Evolutionary conservation across 192 early-diverging fungal species (phyloP).

Genomic region (Ambispora gerdemannii): DNA sequence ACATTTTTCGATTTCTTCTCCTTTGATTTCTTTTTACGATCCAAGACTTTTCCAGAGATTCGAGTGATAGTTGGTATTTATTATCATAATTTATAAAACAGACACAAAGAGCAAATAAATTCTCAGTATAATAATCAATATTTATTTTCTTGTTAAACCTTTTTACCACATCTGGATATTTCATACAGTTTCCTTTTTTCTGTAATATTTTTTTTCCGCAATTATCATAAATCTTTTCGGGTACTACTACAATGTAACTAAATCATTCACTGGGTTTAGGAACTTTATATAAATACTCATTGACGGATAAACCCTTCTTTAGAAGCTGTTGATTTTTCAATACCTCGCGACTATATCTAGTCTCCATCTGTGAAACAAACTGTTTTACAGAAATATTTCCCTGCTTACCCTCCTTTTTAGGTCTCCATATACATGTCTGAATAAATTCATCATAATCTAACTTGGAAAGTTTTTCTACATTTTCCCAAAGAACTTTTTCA

Average conservation of each 20-base stretch:
- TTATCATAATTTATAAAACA: not conserved
- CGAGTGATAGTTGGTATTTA: not conserved
- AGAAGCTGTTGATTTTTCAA: not conserved
- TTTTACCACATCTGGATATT: slow-evolving; percentile 7
- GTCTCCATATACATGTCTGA: not conserved
- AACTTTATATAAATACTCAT: slow-evolving; percentile 6
- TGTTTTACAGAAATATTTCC: not conserved
- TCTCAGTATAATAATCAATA: slow-evolving; percentile 9
- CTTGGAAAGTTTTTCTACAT: too few relatives aligned
- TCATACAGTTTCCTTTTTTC: not conserved
- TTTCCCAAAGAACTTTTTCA: not conserved
- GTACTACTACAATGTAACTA: slow-evolving; percentile 1
- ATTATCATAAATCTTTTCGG: not conserved
- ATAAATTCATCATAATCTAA: slow-evolving; percentile 6
- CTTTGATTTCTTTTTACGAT: too few relatives aligned
- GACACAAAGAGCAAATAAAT: slow-evolving; percentile 3
- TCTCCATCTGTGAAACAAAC: slow-evolving; percentile 6
- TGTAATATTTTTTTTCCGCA: not conserved
- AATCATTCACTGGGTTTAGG: not conserved
- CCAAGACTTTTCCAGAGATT: too few relatives aligned
- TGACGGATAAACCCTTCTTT: not conserved
- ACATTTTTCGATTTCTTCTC: too few relatives aligned
- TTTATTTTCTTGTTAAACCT: not conserved
- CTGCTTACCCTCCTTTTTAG: not conserved
- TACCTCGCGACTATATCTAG: slow-evolving; percentile 7